phyloP scores from a whole-genome alignment of 495 filamentous ascomycete genomes.

The Coniosporium apollinis region DNA sequence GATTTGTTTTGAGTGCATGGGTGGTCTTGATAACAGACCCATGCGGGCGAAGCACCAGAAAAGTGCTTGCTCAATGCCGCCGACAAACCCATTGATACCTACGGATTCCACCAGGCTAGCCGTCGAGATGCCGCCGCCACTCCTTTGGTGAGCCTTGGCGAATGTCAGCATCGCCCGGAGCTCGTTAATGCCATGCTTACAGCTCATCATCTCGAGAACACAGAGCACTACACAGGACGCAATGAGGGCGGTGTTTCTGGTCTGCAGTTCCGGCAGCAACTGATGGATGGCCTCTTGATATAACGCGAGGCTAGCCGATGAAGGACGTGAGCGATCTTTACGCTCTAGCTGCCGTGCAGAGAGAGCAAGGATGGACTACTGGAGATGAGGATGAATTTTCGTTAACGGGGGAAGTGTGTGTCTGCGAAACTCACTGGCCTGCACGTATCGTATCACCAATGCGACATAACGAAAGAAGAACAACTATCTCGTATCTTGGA shows the following conservation, averaged over 20 bases:
- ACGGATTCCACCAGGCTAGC: constrained; percentile 10
- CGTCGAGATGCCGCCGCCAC: constrained; percentile 12
- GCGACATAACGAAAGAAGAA: constrained; percentile 5
- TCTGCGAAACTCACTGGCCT: too few relatives aligned
- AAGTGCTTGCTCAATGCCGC: constrained; percentile 8
- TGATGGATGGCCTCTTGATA: constrained; percentile 13
- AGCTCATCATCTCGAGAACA: constrained; percentile 14
- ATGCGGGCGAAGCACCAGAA: constrained; percentile 14
- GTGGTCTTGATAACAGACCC: not conserved
- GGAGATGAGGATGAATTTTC: constrained; percentile 9
- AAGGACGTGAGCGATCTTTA: constrained; percentile 3
- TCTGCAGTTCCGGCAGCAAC: constrained; percentile 5
- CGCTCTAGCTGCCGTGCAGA: constrained; percentile 10
- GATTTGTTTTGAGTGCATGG: not conserved
- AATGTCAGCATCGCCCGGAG: not conserved
- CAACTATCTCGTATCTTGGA: not conserved
- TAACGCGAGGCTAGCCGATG: constrained; percentile 8
- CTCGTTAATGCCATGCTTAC: not conserved
- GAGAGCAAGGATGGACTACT: constrained; percentile 10
- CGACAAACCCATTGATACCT: constrained; percentile 6
- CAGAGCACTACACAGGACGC: constrained; percentile 11
- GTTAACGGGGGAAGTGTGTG: constrained; percentile 6
- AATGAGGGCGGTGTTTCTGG: constrained; percentile 7
- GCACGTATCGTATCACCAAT: constrained; percentile 2
- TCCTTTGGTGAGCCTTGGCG: constrained; percentile 10